Evolutionary conservation across 2,329 filamentous ascomycete genomes (phyloP).

Genomic region (Grosmannia huntii): DNA sequence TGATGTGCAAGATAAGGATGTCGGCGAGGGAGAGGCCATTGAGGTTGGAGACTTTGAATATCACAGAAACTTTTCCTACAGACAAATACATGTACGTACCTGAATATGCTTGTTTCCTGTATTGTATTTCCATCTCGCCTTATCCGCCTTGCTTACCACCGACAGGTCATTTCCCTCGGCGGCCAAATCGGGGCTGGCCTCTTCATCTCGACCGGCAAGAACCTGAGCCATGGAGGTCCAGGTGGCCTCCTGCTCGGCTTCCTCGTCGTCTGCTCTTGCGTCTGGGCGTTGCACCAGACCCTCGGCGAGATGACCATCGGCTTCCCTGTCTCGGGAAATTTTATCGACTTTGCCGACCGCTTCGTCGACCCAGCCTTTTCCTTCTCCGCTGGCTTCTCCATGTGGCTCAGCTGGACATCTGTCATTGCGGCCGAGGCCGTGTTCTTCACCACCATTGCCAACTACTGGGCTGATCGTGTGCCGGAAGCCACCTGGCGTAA

Average conservation of each 20-base stretch:
- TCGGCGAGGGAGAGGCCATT: neutral
- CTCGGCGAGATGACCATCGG: constrained; percentile 6
- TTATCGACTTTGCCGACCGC: constrained; percentile 4
- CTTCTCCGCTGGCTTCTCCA: constrained; percentile 3
- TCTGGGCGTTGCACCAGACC: constrained; percentile 4
- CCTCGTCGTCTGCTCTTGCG: constrained; percentile 2
- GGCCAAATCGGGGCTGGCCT: constrained; percentile 6
- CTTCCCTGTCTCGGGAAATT: constrained; percentile 3
- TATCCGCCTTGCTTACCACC: neutral
- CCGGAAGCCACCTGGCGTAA: neutral
- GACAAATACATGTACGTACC: constrained; percentile 4
- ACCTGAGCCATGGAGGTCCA: constrained; percentile 3
- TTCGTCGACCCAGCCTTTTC: constrained; percentile 6
- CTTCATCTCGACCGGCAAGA: constrained; percentile 6
- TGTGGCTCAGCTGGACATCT: constrained; percentile 3
- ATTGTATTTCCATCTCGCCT: too few relatives aligned
- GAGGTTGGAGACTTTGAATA: neutral
- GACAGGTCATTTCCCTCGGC: constrained; percentile 4
- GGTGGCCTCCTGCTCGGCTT: constrained; percentile 3
- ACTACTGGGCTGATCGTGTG: constrained; percentile 2
- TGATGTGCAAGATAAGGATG: neutral
- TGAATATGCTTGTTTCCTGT: too few relatives aligned
- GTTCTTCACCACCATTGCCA: constrained; percentile 2
- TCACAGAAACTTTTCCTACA: neutral
- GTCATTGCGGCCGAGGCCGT: constrained; percentile 4